These are phyloP conservation scores for Cytospora schulzeri DNA, from an alignment of 2,329 filamentous ascomycete genomes.

Conservation along the genomic window DNA sequence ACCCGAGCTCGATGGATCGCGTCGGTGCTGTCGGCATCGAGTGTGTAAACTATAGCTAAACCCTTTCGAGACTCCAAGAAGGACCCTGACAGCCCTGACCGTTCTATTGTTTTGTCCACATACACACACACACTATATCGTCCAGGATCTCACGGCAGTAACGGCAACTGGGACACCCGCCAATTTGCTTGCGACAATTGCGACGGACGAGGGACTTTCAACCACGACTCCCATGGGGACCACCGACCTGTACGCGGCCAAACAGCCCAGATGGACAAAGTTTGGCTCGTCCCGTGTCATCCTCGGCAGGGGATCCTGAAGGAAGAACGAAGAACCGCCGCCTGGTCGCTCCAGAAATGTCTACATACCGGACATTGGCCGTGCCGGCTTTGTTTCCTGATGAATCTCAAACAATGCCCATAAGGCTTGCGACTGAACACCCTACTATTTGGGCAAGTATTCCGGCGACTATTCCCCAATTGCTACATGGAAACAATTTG, in stretches of 20 bases:
- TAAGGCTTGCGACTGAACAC: constrained; percentile 4
- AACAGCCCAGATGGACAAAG: background rate
- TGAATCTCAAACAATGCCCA: background rate
- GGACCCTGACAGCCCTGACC: constrained; percentile 6
- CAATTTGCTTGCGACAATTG: background rate
- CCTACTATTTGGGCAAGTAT: constrained; percentile 10
- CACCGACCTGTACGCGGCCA: background rate
- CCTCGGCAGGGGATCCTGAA: constrained; percentile 11
- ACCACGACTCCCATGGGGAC: background rate
- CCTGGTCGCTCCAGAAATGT: constrained; percentile 3
- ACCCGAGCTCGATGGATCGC: constrained; percentile 6
- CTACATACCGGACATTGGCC: constrained; percentile 23
- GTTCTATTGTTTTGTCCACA: constrained; percentile 12
- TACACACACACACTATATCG: too few relatives aligned
- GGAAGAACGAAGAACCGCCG: constrained; percentile 13
- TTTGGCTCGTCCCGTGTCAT: background rate
- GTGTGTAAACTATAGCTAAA: background rate
- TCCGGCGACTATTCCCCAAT: background rate
- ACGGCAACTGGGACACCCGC: constrained; percentile 4
- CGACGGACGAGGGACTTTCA: constrained; percentile 14
- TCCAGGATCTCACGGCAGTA: constrained; percentile 16
- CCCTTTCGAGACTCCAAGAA: constrained; percentile 3
- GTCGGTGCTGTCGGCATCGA: constrained; percentile 23
- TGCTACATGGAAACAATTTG: constrained; percentile 5
- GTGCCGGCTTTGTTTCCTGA: constrained; percentile 8